Base-by-base conservation (phyloP, 257 asterid species). In the Striga asiatica region DNA sequence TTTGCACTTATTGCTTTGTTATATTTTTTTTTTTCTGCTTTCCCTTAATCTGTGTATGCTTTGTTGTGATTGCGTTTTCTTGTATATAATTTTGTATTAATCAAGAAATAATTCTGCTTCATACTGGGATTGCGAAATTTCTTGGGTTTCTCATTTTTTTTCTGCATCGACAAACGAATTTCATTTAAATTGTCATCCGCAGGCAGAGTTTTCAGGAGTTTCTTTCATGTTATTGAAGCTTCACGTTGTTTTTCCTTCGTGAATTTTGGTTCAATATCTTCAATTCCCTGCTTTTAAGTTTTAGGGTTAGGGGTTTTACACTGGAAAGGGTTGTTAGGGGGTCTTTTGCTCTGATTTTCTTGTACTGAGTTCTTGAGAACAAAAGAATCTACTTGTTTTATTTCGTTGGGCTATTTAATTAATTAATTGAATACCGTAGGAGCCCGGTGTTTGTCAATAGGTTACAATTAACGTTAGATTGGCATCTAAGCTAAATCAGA, bases 251-350 rank as follows among this genome's bases (percentile, higher is more conserved):
- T 50, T 27, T n/a, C 27, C n/a, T 38, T 24, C 14, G 34, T 8
- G 28, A 66, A 7, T 32, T 34, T 12, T 61, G 19, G n/a, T n/a
- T n/a, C n/a, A n/a, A n/a, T n/a, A n/a, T n/a, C n/a, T n/a, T n/a
- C n/a, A n/a, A 50, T 56, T 52, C 24, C 51, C 22, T 38, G 39
- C 23, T 29, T 22, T 38, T 56, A 42, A 22, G 28, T 41, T 50
- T 60, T 50, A 50, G 53, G 41, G 17, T 50, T 48, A 37, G 47
- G 72, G 72, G 76, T 66, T 56, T 59, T 31, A 9, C 50, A 47
- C 39, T 1, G 9, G 48, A 32, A 34, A 9, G 49, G 11, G 24
- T 23, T 61, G n/a, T 16, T 31, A 16, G 55, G 51, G 48, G 0
- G 41, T 32, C 4, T 16, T 31, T 19, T 34, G 17, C 24, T 50